These are phyloP conservation scores for Vitis rotundifolia DNA, from an alignment of 164 flowering plant species.

Conservation along the genomic window DNA sequence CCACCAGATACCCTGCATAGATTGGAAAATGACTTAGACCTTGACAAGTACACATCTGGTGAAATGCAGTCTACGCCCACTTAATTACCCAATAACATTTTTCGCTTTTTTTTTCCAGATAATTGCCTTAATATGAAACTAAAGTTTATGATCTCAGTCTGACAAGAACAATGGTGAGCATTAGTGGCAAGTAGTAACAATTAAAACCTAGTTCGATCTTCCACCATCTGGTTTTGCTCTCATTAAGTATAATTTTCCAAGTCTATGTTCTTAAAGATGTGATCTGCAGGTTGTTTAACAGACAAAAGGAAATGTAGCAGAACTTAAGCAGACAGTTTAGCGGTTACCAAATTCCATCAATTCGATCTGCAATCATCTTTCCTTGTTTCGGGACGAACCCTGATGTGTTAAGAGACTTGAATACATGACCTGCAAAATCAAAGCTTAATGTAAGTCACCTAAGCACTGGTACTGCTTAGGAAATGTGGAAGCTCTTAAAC, in stretches of 20 bases:
- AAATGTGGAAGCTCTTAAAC: not conserved
- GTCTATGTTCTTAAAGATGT: too few relatives aligned
- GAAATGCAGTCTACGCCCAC: too few relatives aligned
- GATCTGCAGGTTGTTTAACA: too few relatives aligned
- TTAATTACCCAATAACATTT: too few relatives aligned
- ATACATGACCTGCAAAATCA: slow-evolving; percentile 77
- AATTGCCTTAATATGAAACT: too few relatives aligned
- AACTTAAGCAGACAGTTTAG: not conserved
- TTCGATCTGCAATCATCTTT: slow-evolving; percentile 75
- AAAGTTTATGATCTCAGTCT: too few relatives aligned
- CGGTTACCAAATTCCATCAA: slow-evolving; percentile 90
- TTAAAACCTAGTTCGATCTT: not conserved
- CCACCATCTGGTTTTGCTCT: not conserved
- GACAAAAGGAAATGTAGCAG: too few relatives aligned
- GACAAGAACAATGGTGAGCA: too few relatives aligned
- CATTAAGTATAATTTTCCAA: too few relatives aligned
- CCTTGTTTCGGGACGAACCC: slow-evolving; percentile 92
- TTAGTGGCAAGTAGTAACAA: too few relatives aligned
- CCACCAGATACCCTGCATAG: slow-evolving; percentile 83
- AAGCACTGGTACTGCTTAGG: not conserved
- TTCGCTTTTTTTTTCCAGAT: too few relatives aligned
- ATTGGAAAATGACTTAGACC: slow-evolving; percentile 8
- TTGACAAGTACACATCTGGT: not conserved
- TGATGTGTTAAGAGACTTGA: slow-evolving; percentile 83
- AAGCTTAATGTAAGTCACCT: not conserved